A percentile compares a stretch with the other conserved stretches of the same genome.
Evolutionary conservation across 805 yeast genomes (phyloP).

Genomic region (Wickerhamiella brachini): DNA sequence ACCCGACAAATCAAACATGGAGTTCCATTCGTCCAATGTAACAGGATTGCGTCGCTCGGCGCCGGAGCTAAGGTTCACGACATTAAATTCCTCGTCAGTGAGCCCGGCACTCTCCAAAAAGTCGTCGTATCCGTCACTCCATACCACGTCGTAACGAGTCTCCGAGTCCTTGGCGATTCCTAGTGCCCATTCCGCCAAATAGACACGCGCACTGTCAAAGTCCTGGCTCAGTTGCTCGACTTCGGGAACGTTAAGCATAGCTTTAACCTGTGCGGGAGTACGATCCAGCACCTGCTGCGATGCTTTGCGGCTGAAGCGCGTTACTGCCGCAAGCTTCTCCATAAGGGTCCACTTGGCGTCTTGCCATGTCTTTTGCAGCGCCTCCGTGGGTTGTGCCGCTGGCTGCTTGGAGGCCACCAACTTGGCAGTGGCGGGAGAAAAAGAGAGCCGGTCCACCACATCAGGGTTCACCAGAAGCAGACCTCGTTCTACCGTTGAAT

Average conservation of each 20-base stretch:
- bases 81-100: constrained; percentile 26
- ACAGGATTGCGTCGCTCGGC: constrained; percentile 61
- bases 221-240: constrained; percentile 73
- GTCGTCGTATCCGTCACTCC: constrained; percentile 25
- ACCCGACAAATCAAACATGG: constrained; percentile 71
- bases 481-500: constrained; percentile 56
- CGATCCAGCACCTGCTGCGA: constrained; percentile 47
- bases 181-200: constrained; percentile 92
- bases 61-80: constrained; percentile 32
- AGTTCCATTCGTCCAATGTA: constrained; percentile 64
- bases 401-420: constrained; percentile 4
- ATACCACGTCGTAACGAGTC: constrained; percentile 26
- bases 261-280: constrained; percentile 43
- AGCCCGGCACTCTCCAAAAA: constrained; percentile 17
- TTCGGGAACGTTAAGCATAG: constrained; percentile 59
- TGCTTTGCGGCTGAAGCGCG: constrained; percentile 47
- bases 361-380: constrained; percentile 38
- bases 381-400: constrained; percentile 25
- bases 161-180: constrained; percentile 80
- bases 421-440: constrained; percentile 33
- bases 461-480: constrained; percentile 71
- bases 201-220: constrained; percentile 83
- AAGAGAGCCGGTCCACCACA: constrained; percentile 46
- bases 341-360: constrained; percentile 78
- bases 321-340: constrained; percentile 69